phyloP scores from a whole-genome alignment of 108 stramenopile genomes.

The Schizochytrium sp. region DNA sequence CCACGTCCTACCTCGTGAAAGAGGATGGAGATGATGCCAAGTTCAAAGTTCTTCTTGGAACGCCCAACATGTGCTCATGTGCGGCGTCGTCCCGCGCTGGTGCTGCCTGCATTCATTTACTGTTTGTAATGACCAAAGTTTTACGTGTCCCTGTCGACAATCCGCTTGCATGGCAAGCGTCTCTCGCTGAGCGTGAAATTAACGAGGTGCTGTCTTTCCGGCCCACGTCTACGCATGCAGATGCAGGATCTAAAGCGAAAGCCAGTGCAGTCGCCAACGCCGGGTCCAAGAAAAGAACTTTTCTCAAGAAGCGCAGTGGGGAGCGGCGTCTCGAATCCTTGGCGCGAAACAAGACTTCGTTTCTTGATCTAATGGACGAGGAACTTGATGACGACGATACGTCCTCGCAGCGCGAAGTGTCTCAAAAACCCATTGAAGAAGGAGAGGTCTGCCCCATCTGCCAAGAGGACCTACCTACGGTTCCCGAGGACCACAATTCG shows the following conservation, averaged over 20 bases:
- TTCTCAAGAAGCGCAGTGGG: not conserved
- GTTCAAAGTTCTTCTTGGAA: not conserved
- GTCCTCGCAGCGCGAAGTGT: not conserved
- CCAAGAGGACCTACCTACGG: not conserved
- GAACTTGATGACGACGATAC: not conserved
- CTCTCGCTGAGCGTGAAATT: not conserved
- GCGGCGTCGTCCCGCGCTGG: not conserved
- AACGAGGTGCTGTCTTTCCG: not conserved
- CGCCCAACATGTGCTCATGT: not conserved
- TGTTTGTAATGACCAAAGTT: not conserved
- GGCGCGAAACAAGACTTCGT: not conserved
- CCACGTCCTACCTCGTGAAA: not conserved
- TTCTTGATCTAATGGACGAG: too few relatives aligned
- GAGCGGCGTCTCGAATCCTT: not conserved
- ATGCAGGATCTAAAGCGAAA: too few relatives aligned
- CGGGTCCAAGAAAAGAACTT: not conserved
- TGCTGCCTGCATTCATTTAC: not conserved
- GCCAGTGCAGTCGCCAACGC: not conserved
- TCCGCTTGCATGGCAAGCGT: not conserved
- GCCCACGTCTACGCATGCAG: not conserved
- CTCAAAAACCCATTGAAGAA: not conserved
- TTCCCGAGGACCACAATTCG: not conserved
- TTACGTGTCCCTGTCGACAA: not conserved
- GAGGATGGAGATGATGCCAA: not conserved
- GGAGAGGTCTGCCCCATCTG: conserved; percentile 17